Conservation (phyloP, 495 filamentous ascomycete genomes). For the Podospora fimiseda region DNA sequence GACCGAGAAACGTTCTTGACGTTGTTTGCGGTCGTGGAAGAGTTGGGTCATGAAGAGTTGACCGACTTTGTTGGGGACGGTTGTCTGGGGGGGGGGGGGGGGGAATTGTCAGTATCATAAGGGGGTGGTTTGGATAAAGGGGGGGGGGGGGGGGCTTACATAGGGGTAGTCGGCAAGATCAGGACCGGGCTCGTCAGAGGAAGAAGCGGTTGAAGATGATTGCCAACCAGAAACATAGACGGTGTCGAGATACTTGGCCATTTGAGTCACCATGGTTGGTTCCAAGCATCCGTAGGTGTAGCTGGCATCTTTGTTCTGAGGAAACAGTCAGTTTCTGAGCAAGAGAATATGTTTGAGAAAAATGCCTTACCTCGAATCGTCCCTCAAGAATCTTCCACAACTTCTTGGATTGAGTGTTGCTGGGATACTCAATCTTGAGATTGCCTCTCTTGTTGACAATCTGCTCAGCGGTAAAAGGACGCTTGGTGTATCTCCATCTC, state of each 20-base stretch:
- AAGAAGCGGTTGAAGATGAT: conserved; percentile 90
- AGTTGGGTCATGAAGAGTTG: conserved; percentile 97
- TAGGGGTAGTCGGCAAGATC: conserved; percentile 98
- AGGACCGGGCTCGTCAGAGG: conserved; percentile 90
- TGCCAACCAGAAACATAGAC: conserved; percentile 99
- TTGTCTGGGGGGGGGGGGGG: too few relatives aligned
- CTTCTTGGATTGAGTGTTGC: conserved; percentile 85
- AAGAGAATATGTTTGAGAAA: too few relatives aligned
- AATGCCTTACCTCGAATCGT: conserved; percentile 63
- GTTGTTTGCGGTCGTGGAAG: conserved; percentile 98
- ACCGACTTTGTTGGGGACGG: conserved; percentile 94
- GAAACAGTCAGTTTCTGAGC: too few relatives aligned
- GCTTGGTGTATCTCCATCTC: conserved; percentile 86
- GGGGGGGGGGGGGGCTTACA: conserved; percentile 52
- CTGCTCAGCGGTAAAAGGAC: conserved; percentile 92
- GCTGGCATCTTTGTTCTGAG: conserved; percentile 77
- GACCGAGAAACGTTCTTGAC: conserved; percentile 81
- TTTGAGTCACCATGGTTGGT: conserved; percentile 96
- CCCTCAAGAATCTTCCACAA: conserved; percentile 83
- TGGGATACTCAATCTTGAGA: conserved; percentile 85
- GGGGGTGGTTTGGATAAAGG: too few relatives aligned
- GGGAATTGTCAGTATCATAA: conserved; percentile 9
- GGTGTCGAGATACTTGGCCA: conserved; percentile 98
- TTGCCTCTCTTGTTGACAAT: conserved; percentile 93
- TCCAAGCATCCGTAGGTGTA: conserved; percentile 97